Evolutionary conservation across 2,329 filamentous ascomycete genomes (phyloP).

Genomic region (Paraphoma sp.): DNA sequence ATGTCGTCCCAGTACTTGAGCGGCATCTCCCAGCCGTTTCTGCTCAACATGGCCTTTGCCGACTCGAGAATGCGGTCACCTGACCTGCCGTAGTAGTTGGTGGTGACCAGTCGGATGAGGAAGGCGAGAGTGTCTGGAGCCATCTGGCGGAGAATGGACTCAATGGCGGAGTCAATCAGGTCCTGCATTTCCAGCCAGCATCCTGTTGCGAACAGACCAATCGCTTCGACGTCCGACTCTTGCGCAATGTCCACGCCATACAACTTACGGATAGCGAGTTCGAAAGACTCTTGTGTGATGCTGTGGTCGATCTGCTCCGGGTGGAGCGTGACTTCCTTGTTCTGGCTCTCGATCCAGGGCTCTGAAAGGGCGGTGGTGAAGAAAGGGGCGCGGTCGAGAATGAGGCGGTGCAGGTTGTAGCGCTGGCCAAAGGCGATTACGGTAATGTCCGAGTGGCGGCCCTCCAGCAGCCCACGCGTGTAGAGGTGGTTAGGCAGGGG

Average conservation of each 20-base stretch:
- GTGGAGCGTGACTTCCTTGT: constrained; percentile 59
- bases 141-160: constrained; percentile 63
- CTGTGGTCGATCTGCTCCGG: constrained; percentile 62
- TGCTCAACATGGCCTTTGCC: constrained; percentile 65
- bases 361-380: constrained; percentile 62
- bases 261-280: constrained; percentile 61
- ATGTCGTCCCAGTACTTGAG: constrained; percentile 63
- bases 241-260: constrained; percentile 58
- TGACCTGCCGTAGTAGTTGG: constrained; percentile 62
- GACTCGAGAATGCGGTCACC: constrained; percentile 63
- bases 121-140: constrained; percentile 55
- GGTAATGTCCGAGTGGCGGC: constrained; percentile 62
- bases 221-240: constrained; percentile 60
- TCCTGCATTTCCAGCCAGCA: constrained; percentile 67
- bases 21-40: constrained; percentile 64
- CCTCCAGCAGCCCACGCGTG: constrained; percentile 58
- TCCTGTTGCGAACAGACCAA: constrained; percentile 62
- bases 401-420: constrained; percentile 61
- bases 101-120: constrained; percentile 61
- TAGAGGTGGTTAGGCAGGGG: constrained; percentile 60
- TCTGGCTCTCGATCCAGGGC: constrained; percentile 62
- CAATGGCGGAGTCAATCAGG: constrained; percentile 60
- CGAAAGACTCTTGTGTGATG: constrained; percentile 61
- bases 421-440: constrained; percentile 59
- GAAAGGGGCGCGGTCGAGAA: constrained; percentile 63